Percentiles rank a stretch among this genome's conserved stretches.
These are phyloP conservation scores for Mallotus repandus DNA, from an alignment of 441 rosid species.

Conservation along the genomic window DNA sequence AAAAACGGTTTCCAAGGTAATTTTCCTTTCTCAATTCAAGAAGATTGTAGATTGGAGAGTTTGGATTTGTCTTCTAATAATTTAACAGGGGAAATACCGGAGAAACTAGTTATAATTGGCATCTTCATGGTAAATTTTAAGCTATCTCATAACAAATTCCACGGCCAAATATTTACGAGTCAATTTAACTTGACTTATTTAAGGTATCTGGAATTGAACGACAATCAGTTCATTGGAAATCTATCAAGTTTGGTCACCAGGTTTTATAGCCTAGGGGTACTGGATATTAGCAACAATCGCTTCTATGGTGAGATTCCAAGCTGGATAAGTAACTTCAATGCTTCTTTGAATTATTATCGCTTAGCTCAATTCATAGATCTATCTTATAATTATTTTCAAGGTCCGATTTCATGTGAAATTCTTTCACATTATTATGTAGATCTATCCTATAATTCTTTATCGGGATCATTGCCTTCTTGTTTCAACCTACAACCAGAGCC, in stretches of 20 bases:
- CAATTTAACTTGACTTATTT: neutral
- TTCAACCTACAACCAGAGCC: neutral
- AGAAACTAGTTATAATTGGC: neutral
- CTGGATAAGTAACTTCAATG: neutral
- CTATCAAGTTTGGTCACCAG: neutral
- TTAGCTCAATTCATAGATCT: fast-evolving
- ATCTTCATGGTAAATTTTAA: neutral
- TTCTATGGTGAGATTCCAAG: neutral
- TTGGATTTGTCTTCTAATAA: constrained; percentile 11
- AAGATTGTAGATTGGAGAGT: neutral
- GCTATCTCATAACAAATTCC: neutral
- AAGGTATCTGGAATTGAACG: neutral
- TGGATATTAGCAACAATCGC: neutral
- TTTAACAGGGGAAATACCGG: neutral
- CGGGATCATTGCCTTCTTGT: neutral
- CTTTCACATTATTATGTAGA: neutral
- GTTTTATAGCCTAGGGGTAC: neutral
- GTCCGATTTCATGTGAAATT: neutral
- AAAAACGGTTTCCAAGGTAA: neutral
- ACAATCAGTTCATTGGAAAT: neutral
- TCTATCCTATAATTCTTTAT: neutral
- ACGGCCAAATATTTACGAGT: neutral
- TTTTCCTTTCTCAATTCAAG: neutral
- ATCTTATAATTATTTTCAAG: neutral
- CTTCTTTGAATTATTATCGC: neutral